These are phyloP conservation scores for Rhododendron simsii DNA, from an alignment of 148 eudicot genomes.

Conservation along the genomic window DNA sequence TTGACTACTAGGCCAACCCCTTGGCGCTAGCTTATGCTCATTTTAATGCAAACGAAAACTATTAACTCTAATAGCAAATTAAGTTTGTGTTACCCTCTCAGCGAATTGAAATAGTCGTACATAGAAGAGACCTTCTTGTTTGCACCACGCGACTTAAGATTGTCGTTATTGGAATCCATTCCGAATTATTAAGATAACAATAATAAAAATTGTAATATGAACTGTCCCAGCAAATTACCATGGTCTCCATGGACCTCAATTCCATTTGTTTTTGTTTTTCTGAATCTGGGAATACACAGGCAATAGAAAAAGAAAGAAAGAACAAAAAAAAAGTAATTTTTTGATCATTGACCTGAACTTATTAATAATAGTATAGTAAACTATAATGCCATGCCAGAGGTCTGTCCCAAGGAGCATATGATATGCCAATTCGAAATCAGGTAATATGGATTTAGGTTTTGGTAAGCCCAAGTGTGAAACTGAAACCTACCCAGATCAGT, in stretches of 20 bases:
- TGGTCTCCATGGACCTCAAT: background rate
- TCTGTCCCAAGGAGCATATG: background rate
- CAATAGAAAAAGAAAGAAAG: background rate
- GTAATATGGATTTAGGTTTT: background rate
- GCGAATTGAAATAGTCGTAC: too few species aligned
- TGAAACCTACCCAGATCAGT: background rate
- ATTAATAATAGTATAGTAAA: background rate
- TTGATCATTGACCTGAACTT: background rate
- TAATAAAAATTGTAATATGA: background rate
- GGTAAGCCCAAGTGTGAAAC: background rate
- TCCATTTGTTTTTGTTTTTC: background rate
- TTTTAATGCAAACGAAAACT: too few species aligned
- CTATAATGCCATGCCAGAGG: background rate
- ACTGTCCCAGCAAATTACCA: background rate
- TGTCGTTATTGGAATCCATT: background rate
- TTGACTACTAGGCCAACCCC: too few species aligned
- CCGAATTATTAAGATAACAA: background rate
- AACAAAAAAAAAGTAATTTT: background rate
- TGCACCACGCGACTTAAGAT: background rate
- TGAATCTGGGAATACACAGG: background rate
- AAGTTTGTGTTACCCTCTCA: too few species aligned
- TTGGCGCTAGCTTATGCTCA: too few species aligned
- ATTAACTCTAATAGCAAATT: too few species aligned
- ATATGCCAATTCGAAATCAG: background rate
- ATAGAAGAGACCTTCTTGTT: background rate